These are phyloP conservation scores for Xylaria cubensis DNA, from an alignment of 495 filamentous ascomycete genomes.

Conservation along the genomic window DNA sequence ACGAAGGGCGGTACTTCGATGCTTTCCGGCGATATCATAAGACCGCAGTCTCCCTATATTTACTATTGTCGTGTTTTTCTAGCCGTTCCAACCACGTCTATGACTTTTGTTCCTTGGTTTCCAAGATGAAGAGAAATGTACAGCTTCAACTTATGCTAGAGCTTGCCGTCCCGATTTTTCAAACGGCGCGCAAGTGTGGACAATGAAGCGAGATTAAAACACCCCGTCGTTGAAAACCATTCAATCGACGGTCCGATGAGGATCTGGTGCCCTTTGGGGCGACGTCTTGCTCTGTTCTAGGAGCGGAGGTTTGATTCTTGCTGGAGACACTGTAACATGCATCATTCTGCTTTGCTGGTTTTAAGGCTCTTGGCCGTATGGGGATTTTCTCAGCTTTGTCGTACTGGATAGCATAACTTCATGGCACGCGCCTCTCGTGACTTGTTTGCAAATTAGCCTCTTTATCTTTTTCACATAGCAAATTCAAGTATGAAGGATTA, in stretches of 20 bases:
- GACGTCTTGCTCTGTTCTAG: constrained; percentile 38
- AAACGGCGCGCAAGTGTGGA: constrained; percentile 60
- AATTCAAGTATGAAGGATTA: neutral
- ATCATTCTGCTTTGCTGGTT: neutral
- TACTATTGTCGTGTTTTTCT: neutral
- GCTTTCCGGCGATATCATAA: neutral
- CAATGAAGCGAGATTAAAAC: constrained; percentile 57
- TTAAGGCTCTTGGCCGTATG: neutral
- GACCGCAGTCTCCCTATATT: neutral
- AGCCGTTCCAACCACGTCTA: neutral
- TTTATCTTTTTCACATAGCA: neutral
- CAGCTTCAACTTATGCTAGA: constrained; percentile 60
- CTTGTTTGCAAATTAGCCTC: neutral
- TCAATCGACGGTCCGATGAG: constrained; percentile 24
- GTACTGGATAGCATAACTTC: too few species aligned
- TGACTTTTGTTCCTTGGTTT: neutral
- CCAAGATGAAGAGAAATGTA: neutral
- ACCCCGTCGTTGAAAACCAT: constrained; percentile 28
- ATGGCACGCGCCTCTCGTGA: neutral
- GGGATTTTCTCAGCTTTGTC: neutral
- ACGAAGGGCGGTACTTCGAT: neutral
- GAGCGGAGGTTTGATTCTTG: constrained; percentile 40
- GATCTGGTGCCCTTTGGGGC: constrained; percentile 24
- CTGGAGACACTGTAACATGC: constrained; percentile 35
- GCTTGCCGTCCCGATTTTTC: constrained; percentile 52